Percentiles rank a stretch among this genome's conserved stretches.
phyloP scores from a whole-genome alignment of 1,284 basidiomycete genomes.

The Leccinum variabile region DNA sequence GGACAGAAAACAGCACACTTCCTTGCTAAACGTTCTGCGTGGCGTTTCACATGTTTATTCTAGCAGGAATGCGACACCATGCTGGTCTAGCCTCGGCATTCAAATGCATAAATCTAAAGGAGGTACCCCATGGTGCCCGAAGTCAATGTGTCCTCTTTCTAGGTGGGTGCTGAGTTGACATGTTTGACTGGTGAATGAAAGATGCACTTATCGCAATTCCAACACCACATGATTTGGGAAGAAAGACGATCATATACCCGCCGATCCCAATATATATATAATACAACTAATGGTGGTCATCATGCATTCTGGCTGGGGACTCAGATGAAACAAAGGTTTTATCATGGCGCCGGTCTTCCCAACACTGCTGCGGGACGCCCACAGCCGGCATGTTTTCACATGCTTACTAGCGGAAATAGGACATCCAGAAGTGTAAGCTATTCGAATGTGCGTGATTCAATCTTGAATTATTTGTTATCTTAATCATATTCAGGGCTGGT shows the following conservation, averaged over 20 bases:
- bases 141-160: background rate
- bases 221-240: background rate
- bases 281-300: background rate
- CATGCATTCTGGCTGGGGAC: background rate
- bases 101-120: conserved; percentile 14
- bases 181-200: background rate
- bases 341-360: background rate
- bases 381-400: conserved; percentile 5
- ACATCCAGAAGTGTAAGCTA: conserved; percentile 5
- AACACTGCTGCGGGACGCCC: background rate
- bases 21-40: conserved; percentile 1
- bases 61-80: background rate
- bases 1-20: background rate
- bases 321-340: conserved; percentile 28
- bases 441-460: conserved; percentile 1
- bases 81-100: conserved; percentile 11
- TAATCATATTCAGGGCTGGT: background rate
- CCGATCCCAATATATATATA: background rate
- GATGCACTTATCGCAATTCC: background rate
- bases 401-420: conserved; percentile 14
- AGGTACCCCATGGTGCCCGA: background rate
- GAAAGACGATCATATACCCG: background rate
- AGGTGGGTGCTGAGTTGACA: conserved; percentile 1
- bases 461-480: background rate
- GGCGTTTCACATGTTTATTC: background rate